These are phyloP conservation scores for Nakazawaea ishiwadae DNA, from an alignment of 805 yeast species.

Conservation along the genomic window DNA sequence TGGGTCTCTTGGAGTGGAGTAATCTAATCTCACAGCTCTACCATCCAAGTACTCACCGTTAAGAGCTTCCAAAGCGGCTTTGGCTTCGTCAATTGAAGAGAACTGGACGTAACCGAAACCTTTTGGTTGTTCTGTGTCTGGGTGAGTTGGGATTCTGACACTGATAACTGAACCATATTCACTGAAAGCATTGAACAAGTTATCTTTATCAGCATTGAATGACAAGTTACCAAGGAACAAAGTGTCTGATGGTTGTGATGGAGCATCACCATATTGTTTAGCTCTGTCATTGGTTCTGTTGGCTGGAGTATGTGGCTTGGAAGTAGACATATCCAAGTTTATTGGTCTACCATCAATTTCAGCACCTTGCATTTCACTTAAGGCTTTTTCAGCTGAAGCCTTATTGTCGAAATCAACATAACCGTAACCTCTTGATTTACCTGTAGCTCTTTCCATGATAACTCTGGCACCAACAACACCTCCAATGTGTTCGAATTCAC, in stretches of 20 bases:
- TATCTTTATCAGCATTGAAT: slow-evolving; percentile 82
- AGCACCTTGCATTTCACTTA: slow-evolving; percentile 79
- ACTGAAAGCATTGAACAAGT: slow-evolving; percentile 66
- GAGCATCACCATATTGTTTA: slow-evolving; percentile 81
- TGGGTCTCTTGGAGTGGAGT: slow-evolving; percentile 79
- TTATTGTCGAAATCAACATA: slow-evolving; percentile 88
- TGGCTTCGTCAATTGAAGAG: slow-evolving; percentile 82
- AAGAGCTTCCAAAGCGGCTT: slow-evolving; percentile 78
- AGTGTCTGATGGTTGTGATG: slow-evolving; percentile 92
- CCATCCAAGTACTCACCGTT: slow-evolving; percentile 89
- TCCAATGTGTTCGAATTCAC: slow-evolving; percentile 78
- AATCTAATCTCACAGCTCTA: slow-evolving; percentile 93
- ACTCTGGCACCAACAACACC: slow-evolving; percentile 90
- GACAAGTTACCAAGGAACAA: slow-evolving; percentile 94
- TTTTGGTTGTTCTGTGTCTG: slow-evolving; percentile 98
- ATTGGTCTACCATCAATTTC: slow-evolving; percentile 97
- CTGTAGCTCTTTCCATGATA: slow-evolving; percentile 86
- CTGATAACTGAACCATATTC: slow-evolving; percentile 79
- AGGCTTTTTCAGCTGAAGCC: slow-evolving; percentile 80
- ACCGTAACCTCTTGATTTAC: slow-evolving; percentile 95
- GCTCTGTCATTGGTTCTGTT: slow-evolving; percentile 72
- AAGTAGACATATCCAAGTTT: slow-evolving; percentile 86
- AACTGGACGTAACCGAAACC: slow-evolving; percentile 98
- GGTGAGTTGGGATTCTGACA: slow-evolving; percentile 95
- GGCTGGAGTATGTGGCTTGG: slow-evolving; percentile 60